Percentiles rank a stretch among this genome's conserved stretches.
Conservation (phyloP, 768 basidiomycete genomes). For the Podaxis sp. region DNA sequence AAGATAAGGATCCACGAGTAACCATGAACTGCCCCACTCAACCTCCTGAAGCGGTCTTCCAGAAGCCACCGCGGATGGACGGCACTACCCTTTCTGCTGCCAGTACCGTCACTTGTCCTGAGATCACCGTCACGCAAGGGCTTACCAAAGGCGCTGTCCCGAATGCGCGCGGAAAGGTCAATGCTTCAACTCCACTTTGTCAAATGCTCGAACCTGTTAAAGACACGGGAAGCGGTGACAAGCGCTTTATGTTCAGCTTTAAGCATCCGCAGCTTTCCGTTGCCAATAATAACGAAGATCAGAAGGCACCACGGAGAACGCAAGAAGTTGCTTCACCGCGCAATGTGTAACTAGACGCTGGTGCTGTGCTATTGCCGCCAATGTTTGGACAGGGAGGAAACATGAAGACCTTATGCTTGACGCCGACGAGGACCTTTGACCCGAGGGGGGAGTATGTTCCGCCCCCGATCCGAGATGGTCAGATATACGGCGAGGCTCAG, state of each 20-base stretch:
- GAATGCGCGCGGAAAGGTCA: background rate
- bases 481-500: background rate
- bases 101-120: conserved; percentile 3
- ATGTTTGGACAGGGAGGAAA: background rate
- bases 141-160: background rate
- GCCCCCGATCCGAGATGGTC: conserved; percentile 1
- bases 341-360: background rate
- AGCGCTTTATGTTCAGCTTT: conserved; percentile 5
- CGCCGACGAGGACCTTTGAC: background rate
- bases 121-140: background rate
- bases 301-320: background rate
- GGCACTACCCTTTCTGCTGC: background rate
- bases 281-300: conserved; percentile 1
- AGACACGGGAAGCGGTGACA: background rate
- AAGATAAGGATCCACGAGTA: conserved; percentile 3
- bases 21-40: background rate
- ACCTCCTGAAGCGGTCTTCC: background rate
- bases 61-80: background rate
- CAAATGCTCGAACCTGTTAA: background rate
- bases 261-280: conserved; percentile 1
- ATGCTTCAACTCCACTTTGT: background rate
- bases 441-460: conserved; percentile 4
- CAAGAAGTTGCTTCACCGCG: background rate
- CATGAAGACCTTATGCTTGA: background rate
- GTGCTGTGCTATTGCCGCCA: background rate